phyloP scores from a whole-genome alignment of 768 basidiomycete genomes.

The Boletus edulis region DNA sequence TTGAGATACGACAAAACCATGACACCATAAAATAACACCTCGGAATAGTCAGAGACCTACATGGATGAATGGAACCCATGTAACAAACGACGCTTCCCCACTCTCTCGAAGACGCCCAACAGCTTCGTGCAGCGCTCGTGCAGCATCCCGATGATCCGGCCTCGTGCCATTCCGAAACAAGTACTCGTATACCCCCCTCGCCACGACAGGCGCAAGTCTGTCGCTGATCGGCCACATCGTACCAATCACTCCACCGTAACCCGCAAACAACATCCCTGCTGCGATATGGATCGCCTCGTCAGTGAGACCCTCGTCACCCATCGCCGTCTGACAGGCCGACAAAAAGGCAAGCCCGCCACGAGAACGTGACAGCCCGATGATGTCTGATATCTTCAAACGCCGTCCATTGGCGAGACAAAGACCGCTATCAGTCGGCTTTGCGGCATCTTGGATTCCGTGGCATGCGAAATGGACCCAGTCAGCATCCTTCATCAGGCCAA shows the following conservation, averaged over 20 bases:
- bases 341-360: background rate
- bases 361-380: background rate
- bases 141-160: background rate
- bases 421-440: background rate
- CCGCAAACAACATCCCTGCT: slow-evolving; percentile 32
- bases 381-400: background rate
- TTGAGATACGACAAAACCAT: too few species aligned
- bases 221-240: slow-evolving; percentile 1
- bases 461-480: background rate
- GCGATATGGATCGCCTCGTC: background rate
- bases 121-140: too few species aligned
- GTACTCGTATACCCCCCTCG: slow-evolving; percentile 30
- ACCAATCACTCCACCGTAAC: slow-evolving; percentile 18
- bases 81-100: too few species aligned
- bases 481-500: background rate
- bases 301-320: background rate
- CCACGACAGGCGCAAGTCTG: slow-evolving; percentile 32
- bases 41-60: background rate
- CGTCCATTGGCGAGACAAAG: background rate
- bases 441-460: background rate
- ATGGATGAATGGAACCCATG: too few species aligned
- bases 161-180: background rate
- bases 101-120: too few species aligned
- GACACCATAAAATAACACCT: too few species aligned
- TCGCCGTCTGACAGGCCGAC: background rate